Evolutionary conservation across 495 filamentous ascomycete species (phyloP).

Genomic region (Bryoglossum gracile): DNA sequence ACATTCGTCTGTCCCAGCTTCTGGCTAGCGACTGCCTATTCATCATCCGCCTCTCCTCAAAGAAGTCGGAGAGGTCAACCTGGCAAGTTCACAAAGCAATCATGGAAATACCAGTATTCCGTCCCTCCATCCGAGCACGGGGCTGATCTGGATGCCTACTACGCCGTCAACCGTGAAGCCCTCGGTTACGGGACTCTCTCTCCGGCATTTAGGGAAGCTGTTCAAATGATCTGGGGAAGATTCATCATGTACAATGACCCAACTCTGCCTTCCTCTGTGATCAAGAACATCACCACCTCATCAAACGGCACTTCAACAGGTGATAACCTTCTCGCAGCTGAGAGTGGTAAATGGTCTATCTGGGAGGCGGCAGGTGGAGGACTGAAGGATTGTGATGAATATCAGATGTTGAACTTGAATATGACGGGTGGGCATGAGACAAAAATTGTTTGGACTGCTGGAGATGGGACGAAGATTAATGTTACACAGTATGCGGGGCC

Average conservation of each 20-base stretch:
- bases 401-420: constrained; percentile 45
- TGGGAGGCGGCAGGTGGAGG: constrained; percentile 22
- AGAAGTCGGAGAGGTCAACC: neutral
- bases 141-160: constrained; percentile 42
- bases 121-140: constrained; percentile 48
- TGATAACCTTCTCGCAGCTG: neutral
- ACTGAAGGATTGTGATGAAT: constrained; percentile 2
- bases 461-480: constrained; percentile 22
- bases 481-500: constrained; percentile 29
- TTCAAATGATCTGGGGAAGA: constrained; percentile 37
- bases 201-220: neutral
- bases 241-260: constrained; percentile 49
- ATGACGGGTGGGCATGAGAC: constrained; percentile 36
- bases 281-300: constrained; percentile 24
- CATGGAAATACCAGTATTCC: constrained; percentile 56
- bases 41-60: constrained; percentile 21
- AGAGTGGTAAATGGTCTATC: constrained; percentile 20
- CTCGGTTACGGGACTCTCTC: constrained; percentile 9
- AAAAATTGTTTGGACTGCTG: neutral
- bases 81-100: constrained; percentile 11
- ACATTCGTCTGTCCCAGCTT: constrained; percentile 55
- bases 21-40: constrained; percentile 53
- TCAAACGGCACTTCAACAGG: constrained; percentile 6
- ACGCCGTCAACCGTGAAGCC: constrained; percentile 26
- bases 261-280: constrained; percentile 36